These are phyloP conservation scores for Halenospora varia DNA, from an alignment of 495 filamentous ascomycete genomes.

Conservation along the genomic window DNA sequence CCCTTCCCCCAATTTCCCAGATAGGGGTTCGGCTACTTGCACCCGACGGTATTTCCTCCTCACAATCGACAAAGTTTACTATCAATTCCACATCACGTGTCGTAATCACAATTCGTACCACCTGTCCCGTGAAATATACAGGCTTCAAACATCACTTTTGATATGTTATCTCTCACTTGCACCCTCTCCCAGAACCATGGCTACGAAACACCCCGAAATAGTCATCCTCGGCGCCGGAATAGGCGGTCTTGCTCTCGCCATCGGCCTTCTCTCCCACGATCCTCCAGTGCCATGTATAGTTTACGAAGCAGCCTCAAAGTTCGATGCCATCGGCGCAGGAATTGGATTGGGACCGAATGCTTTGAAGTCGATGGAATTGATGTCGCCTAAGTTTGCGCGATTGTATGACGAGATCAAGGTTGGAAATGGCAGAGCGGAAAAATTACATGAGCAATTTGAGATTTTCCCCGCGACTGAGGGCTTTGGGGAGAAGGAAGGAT, in stretches of 20 bases:
- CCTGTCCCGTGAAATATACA: no score
- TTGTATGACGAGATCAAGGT: conserved; percentile 27
- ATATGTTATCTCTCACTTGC: not conserved
- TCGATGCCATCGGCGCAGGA: conserved; percentile 49
- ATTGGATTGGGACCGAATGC: conserved; percentile 56
- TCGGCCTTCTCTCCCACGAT: conserved; percentile 7
- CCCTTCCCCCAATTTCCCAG: not conserved
- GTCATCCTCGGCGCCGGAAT: not conserved
- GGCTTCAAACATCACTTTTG: not conserved
- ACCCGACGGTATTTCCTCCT: not conserved
- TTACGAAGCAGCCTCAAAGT: conserved; percentile 7
- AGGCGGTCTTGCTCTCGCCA: not conserved
- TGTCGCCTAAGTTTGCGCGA: conserved; percentile 30
- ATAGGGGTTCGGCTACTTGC: conserved; percentile 4
- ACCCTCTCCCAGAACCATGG: not conserved
- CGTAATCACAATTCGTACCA: no score
- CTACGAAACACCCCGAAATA: not conserved
- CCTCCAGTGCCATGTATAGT: not conserved
- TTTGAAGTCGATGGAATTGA: conserved; percentile 45
- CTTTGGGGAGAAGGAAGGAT: conserved; percentile 42
- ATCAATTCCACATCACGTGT: no score
- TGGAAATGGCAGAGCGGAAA: conserved; percentile 1
- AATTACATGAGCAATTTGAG: conserved; percentile 15
- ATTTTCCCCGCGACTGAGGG: conserved; percentile 39
- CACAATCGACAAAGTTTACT: conserved; percentile 2